phyloP scores from a whole-genome alignment of 73 alveolate genomes.

The Paramecium biaurelia region DNA sequence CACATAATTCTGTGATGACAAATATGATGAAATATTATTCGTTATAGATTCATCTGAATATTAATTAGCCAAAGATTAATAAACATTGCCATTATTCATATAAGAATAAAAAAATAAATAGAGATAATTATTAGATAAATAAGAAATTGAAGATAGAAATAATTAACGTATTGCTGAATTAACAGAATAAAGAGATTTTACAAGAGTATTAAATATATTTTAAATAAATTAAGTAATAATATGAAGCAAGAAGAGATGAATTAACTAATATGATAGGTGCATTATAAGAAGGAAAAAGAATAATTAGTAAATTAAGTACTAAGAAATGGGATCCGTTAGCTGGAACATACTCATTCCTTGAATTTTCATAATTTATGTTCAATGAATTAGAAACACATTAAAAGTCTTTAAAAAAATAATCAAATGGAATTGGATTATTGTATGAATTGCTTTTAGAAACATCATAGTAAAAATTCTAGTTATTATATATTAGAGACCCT shows the following conservation, averaged over 20 bases:
- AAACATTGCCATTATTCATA: neutral
- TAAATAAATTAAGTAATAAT: neutral
- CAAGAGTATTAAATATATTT: neutral
- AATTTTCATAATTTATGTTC: neutral
- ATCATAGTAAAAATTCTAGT: neutral
- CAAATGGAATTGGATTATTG: neutral
- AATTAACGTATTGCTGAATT: neutral
- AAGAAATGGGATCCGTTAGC: conserved; percentile 41
- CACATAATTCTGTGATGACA: conserved; percentile 17
- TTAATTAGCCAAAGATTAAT: conserved; percentile 19
- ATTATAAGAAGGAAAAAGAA: neutral
- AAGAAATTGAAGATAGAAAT: neutral
- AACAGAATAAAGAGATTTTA: neutral
- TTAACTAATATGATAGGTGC: neutral
- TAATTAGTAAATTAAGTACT: neutral
- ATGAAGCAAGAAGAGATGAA: conserved; percentile 36
- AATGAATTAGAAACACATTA: neutral
- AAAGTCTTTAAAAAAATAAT: neutral
- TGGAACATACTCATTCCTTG: conserved; percentile 30
- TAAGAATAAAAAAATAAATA: conserved; percentile 11
- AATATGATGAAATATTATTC: conserved; percentile 10
- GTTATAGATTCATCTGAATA: conserved; percentile 12
- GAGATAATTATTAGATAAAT: neutral
- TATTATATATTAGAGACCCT: neutral
- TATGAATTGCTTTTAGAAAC: conserved; percentile 10